These are phyloP conservation scores for Chaetothyriales sp. DNA, from an alignment of 2,329 filamentous ascomycete genomes.

Conservation along the genomic window DNA sequence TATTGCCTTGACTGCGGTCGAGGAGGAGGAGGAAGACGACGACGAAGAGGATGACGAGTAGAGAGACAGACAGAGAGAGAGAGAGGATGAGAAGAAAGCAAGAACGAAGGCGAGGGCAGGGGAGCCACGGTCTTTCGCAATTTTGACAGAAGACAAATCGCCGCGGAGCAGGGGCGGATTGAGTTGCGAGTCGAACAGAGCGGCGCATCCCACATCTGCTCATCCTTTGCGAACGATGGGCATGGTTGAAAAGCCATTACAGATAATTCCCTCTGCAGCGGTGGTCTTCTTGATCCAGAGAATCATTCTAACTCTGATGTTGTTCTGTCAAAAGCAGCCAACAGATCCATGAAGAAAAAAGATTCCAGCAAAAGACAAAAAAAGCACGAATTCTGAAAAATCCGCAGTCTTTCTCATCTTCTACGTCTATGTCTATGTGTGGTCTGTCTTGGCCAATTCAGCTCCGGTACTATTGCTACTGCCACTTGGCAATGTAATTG, in stretches of 20 bases:
- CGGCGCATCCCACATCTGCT: background rate
- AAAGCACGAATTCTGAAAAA: background rate
- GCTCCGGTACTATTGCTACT: too few species aligned
- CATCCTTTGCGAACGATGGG: background rate
- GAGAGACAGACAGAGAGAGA: background rate
- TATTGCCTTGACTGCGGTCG: conserved; percentile 68
- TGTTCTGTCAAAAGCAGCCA: background rate
- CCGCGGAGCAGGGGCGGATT: background rate
- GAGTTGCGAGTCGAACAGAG: background rate
- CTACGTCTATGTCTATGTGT: too few species aligned
- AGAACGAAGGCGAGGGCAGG: background rate
- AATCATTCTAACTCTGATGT: background rate
- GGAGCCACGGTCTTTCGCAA: background rate
- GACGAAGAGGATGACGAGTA: conserved; percentile 23
- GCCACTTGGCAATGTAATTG: too few species aligned
- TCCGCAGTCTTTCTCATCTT: too few species aligned
- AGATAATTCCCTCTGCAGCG: background rate
- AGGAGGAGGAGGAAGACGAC: conserved; percentile 55
- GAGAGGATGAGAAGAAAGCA: background rate
- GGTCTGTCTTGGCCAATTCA: too few species aligned
- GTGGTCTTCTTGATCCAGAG: background rate
- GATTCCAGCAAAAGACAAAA: background rate
- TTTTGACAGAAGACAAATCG: background rate
- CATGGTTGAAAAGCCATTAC: background rate
- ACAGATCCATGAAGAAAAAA: background rate